phyloP scores from a whole-genome alignment of 2,329 filamentous ascomycete genomes.

The Ophiostoma sp. region DNA sequence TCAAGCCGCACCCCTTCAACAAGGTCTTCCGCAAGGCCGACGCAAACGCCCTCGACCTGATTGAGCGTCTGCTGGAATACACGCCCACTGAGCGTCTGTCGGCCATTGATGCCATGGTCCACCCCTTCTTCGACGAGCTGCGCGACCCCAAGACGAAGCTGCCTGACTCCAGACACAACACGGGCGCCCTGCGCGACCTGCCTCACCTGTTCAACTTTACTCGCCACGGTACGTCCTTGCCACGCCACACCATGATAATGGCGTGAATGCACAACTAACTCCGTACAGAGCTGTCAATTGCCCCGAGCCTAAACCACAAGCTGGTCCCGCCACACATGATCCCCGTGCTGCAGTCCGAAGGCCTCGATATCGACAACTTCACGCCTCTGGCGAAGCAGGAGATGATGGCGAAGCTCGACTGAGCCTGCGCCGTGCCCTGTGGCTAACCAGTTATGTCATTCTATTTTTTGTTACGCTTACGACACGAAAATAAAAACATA shows the following conservation, averaged over 20 bases:
- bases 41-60: conserved; percentile 85
- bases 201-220: conserved; percentile 90
- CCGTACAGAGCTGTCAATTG: conserved; percentile 77
- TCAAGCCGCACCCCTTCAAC: conserved; percentile 98
- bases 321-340: conserved; percentile 81
- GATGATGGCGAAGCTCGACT: conserved; percentile 97
- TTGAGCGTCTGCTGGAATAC: conserved; percentile 90
- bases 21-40: conserved; percentile 99
- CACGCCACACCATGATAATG: too few species aligned
- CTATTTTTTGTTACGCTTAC: conserved; percentile 15
- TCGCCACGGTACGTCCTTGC: conserved; percentile 63
- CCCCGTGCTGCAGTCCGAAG: conserved; percentile 65
- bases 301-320: conserved; percentile 76
- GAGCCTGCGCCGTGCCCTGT: conserved; percentile 37
- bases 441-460: conserved; percentile 4
- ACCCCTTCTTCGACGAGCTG: conserved; percentile 97
- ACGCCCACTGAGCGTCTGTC: conserved; percentile 92
- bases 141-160: conserved; percentile 85
- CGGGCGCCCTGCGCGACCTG: conserved; percentile 71
- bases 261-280: neutral
- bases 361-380: conserved; percentile 90
- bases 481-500: conserved; percentile 18
- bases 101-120: conserved; percentile 93
- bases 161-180: conserved; percentile 88
- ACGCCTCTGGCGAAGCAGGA: conserved; percentile 86